Evolutionary conservation across 208 protist species (phyloP), one percentile per base, ranked within the genome.

Genomic region (Leishmania mexicana): DNA sequence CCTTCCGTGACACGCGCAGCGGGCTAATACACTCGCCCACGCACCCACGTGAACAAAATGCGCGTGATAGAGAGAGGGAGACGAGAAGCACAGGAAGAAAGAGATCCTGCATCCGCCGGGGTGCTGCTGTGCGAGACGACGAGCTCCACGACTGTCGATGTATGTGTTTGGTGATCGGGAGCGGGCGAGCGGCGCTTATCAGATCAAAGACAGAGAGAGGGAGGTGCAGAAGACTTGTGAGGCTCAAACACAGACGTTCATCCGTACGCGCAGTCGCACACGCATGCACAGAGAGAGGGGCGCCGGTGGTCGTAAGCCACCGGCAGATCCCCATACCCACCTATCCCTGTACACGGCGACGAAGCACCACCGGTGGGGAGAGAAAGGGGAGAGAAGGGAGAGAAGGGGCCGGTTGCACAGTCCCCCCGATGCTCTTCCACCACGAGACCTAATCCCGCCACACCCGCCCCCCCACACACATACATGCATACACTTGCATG

Each of bases 161-260:
- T 31, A 21, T 21, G 31, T 40, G 31, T 7, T 2, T 68, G 15
- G 31, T 40, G 31, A 40, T 45, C 51, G 17, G 71, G 68, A 71
- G 72, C 13, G 74, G 35, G 73, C 31, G 40, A 80, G 71, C 42
- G 70, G 60, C 45, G 62, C 42, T 42, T 68, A 21, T 40, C 31
- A 68, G 31, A 40, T 40, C 13, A 31, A 62, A 51, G 78, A 78
- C 80, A 81, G 70, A 62, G 3, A 51, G 57, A 86, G 47, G 81
- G 77, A 79, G 68, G 58, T 38, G 40, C 49, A 84, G 53, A 58
- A 35, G 76, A 51, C 40, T 0, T 24, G 58, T 21, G 28, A 40
- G 31, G 62, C 31, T 35, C 62, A 40, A 68, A 8, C 31, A 24
- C 4, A 40, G 62, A 17, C 62, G 3, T 21, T 19, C 31, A 42